Conservation (phyloP, 495 filamentous ascomycete species). For the Daldinia decipiens region DNA sequence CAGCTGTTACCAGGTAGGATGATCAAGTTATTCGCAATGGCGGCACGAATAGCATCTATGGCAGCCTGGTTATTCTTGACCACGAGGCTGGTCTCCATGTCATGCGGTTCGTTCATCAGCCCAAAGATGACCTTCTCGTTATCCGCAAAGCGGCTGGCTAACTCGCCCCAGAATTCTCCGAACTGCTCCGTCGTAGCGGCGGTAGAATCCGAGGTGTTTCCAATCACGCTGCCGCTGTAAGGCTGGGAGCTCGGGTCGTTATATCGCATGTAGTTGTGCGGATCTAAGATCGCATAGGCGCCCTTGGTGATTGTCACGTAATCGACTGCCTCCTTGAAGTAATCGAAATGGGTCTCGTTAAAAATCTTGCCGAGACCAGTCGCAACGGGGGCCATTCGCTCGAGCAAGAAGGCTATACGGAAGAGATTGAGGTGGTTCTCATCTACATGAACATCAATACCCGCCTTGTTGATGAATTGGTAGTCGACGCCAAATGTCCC, state of each 20-base stretch:
- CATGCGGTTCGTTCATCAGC: constrained; percentile 63
- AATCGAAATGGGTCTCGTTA: constrained; percentile 62
- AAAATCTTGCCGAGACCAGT: constrained; percentile 62
- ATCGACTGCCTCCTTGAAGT: constrained; percentile 61
- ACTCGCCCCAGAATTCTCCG: constrained; percentile 63
- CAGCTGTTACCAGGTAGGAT: constrained; percentile 62
- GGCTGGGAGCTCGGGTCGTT: constrained; percentile 64
- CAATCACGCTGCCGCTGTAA: constrained; percentile 60
- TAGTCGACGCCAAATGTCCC: constrained; percentile 63
- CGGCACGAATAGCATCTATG: constrained; percentile 58
- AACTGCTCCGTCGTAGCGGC: constrained; percentile 62
- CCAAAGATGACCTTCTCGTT: constrained; percentile 64
- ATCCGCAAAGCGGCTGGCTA: constrained; percentile 58
- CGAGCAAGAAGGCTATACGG: constrained; percentile 64
- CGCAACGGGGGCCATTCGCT: constrained; percentile 62
- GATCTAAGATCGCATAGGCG: constrained; percentile 62
- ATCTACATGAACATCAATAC: constrained; percentile 59
- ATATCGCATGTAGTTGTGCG: constrained; percentile 67
- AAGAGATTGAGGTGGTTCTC: constrained; percentile 62
- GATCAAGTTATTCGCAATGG: constrained; percentile 58
- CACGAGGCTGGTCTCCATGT: constrained; percentile 59
- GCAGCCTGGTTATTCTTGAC: constrained; percentile 62
- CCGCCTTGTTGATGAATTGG: constrained; percentile 59
- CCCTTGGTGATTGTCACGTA: constrained; percentile 63
- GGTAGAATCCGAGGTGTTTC: constrained; percentile 54